Conservation (phyloP, 306 rosid species). For the Rubus parviflorus region DNA sequence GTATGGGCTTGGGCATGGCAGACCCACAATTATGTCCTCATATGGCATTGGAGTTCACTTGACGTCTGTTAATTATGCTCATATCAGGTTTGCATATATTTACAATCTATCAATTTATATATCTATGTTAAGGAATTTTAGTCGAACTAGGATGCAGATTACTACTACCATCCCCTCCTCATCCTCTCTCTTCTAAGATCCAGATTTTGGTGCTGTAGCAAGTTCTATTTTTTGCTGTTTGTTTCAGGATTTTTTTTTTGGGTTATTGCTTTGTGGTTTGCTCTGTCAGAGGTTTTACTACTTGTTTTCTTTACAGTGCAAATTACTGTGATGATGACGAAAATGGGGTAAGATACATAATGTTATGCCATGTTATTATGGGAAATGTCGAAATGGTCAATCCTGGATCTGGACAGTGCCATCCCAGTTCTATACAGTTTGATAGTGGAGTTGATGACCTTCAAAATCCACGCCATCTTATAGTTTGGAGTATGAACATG, state of each 20-base stretch:
- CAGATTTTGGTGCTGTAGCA: neutral
- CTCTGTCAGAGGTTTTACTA: slow-evolving; percentile 3
- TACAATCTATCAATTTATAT: neutral
- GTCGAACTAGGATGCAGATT: neutral
- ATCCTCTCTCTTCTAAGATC: neutral
- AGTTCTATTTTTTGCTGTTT: neutral
- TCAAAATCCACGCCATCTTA: slow-evolving; percentile 31
- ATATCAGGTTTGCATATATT: slow-evolving; percentile 24
- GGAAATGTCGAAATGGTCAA: slow-evolving; percentile 32
- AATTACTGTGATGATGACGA: slow-evolving; percentile 32
- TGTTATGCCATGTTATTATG: slow-evolving; percentile 33
- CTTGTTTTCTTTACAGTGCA: slow-evolving; percentile 29
- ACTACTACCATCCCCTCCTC: neutral
- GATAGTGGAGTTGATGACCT: slow-evolving; percentile 42
- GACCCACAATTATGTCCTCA: slow-evolving; percentile 11
- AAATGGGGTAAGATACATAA: slow-evolving; percentile 31
- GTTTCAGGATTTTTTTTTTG: neutral
- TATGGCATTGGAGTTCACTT: slow-evolving; percentile 39
- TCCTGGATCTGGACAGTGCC: slow-evolving; percentile 30
- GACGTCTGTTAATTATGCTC: slow-evolving; percentile 19
- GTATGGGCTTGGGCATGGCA: slow-evolving; percentile 25
- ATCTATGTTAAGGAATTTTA: neutral
- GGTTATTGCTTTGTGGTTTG: neutral
- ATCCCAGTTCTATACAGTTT: slow-evolving; percentile 32
- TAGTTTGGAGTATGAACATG: slow-evolving; percentile 30